These are phyloP conservation scores for Piper longum DNA, from an alignment of 164 flowering plant species.

Conservation along the genomic window DNA sequence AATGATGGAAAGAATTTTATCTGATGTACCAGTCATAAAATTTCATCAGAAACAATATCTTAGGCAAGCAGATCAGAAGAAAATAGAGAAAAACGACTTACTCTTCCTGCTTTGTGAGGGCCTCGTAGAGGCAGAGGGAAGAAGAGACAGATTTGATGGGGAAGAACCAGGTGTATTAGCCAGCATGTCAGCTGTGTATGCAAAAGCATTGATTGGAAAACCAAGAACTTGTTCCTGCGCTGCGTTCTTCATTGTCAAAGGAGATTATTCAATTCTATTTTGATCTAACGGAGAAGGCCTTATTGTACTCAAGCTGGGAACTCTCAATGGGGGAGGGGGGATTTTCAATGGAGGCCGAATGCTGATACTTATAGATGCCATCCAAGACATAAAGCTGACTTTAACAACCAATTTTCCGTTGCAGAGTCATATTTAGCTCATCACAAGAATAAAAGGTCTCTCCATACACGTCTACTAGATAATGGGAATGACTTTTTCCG, in stretches of 20 bases:
- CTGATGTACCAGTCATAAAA: constrained; percentile 15
- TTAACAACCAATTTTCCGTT: constrained; percentile 1
- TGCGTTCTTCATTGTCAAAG: constrained; percentile 4
- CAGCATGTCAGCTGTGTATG: background rate
- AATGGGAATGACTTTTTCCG: background rate
- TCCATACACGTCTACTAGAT: background rate
- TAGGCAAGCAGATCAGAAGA: background rate
- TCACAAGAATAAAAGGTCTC: constrained; percentile 4
- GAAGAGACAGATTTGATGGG: background rate
- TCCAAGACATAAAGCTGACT: constrained; percentile 1
- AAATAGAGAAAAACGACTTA: background rate
- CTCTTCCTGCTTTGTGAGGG: constrained; percentile 4
- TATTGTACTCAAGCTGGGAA: background rate
- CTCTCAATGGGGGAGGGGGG: background rate
- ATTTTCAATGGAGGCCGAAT: background rate
- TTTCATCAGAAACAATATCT: background rate
- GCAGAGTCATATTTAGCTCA: constrained; percentile 10
- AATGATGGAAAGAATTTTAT: constrained; percentile 9
- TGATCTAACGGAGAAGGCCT: background rate
- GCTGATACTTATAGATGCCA: background rate
- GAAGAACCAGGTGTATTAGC: background rate
- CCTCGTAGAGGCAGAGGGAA: constrained; percentile 4
- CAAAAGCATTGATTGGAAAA: constrained; percentile 2
- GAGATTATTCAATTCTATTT: background rate
- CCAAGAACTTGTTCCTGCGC: constrained; percentile 3